These are phyloP conservation scores for Anaeramoeba ignava DNA, from an alignment of 78 protist genomes.

Conservation along the genomic window DNA sequence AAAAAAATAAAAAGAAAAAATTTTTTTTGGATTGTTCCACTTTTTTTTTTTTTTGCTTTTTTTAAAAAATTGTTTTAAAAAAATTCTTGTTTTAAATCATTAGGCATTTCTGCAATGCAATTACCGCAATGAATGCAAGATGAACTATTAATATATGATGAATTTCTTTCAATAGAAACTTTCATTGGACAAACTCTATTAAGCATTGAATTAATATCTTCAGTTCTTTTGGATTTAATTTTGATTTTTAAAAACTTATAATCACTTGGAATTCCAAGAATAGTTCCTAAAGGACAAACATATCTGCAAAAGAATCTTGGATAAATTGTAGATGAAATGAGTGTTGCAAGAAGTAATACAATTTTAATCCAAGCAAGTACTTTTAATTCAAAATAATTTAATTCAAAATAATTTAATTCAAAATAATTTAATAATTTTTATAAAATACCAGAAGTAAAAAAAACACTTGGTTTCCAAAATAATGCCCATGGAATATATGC, in stretches of 20 bases:
- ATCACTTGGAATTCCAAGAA: not conserved
- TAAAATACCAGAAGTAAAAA: not conserved
- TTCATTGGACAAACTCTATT: slow-evolving; percentile 11
- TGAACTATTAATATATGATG: not conserved
- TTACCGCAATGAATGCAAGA: slow-evolving; percentile 20
- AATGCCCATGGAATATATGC: slow-evolving; percentile 6
- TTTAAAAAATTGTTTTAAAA: no score
- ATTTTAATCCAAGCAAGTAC: no score
- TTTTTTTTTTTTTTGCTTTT: no score
- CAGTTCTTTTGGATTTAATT: not conserved
- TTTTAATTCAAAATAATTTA: no score
- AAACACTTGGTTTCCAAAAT: slow-evolving; percentile 6
- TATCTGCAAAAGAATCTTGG: slow-evolving; percentile 20
- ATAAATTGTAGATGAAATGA: no score
- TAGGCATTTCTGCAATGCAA: no score
- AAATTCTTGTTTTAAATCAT: no score
- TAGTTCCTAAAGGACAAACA: slow-evolving; percentile 13
- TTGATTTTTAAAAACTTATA: not conserved
- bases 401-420: no score
- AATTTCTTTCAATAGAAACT: not conserved
- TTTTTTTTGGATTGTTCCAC: no score
- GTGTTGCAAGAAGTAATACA: no score
- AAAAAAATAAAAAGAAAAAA: no score
- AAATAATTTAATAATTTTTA: no score
- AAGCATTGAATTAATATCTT: not conserved